phyloP scores from a whole-genome alignment of 495 filamentous ascomycete genomes.

The Podospora bellae-mahoneyi region DNA sequence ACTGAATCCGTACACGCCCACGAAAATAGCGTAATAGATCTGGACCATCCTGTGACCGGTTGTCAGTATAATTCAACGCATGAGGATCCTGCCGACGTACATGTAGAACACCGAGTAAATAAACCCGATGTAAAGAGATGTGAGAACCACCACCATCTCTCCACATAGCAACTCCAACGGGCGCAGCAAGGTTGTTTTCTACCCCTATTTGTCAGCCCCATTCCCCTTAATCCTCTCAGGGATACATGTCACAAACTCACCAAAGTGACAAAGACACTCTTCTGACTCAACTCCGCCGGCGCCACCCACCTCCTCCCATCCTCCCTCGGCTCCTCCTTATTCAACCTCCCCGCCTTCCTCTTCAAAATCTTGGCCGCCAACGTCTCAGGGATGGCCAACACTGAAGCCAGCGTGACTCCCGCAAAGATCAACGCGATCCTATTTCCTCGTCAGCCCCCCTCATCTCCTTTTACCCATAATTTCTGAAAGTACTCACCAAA shows the following conservation, averaged over 20 bases:
- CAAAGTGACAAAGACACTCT: constrained; percentile 21
- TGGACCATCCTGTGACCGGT: constrained; percentile 43
- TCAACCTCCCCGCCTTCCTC: constrained; percentile 45
- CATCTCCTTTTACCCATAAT: background rate
- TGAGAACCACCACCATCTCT: constrained; percentile 62
- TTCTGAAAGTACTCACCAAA: constrained; percentile 42
- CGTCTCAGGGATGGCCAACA: constrained; percentile 47
- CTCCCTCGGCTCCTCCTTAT: constrained; percentile 31
- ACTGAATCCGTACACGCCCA: constrained; percentile 41
- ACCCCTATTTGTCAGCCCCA: background rate
- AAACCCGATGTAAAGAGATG: constrained; percentile 59
- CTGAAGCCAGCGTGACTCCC: constrained; percentile 31
- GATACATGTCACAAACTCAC: constrained; percentile 15
- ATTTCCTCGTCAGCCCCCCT: constrained; percentile 1
- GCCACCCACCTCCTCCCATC: constrained; percentile 18
- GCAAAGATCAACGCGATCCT: constrained; percentile 46
- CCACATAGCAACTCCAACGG: constrained; percentile 54
- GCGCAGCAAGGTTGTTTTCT: constrained; percentile 35
- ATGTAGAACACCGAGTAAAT: constrained; percentile 70
- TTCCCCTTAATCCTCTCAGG: background rate
- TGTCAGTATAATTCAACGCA: background rate
- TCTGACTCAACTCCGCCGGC: constrained; percentile 21
- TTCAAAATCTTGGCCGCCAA: constrained; percentile 48
- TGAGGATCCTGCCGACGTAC: constrained; percentile 26
- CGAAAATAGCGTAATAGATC: constrained; percentile 57